These are phyloP conservation scores for Conidiobolus incongruus DNA, from an alignment of 371 early-diverging fungal species.

Conservation along the genomic window DNA sequence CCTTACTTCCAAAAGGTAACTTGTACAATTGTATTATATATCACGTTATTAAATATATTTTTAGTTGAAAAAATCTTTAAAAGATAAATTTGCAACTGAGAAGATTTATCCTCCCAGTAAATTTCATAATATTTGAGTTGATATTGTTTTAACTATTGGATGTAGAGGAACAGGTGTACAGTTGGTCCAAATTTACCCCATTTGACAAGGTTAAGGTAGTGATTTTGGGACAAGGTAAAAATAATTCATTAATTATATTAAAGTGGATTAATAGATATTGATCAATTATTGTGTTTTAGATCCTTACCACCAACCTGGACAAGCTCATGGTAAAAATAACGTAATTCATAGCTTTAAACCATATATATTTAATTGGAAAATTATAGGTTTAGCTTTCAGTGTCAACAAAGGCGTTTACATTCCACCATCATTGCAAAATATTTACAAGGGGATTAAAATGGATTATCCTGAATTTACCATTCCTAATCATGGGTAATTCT, in stretches of 20 bases:
- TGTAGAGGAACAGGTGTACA: slow-evolving; percentile 39
- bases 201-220: slow-evolving; percentile 49
- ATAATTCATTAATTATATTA: too few species aligned
- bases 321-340: slow-evolving; percentile 75
- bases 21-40: neutral
- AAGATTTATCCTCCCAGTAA: slow-evolving; percentile 54
- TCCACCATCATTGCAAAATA: slow-evolving; percentile 89
- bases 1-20: slow-evolving; percentile 47
- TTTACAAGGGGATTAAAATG: slow-evolving; percentile 58
- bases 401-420: slow-evolving; percentile 46
- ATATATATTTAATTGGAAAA: neutral
- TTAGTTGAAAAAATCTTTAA: slow-evolving; percentile 50
- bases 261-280: too few species aligned
- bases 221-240: slow-evolving; percentile 67
- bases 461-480: slow-evolving; percentile 40
- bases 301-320: slow-evolving; percentile 84
- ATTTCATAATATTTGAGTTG: neutral
- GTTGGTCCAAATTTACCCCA: slow-evolving; percentile 50
- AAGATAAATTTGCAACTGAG: slow-evolving; percentile 17
- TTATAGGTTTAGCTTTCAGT: slow-evolving; percentile 44
- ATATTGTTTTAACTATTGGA: neutral
- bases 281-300: slow-evolving; percentile 24
- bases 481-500: slow-evolving; percentile 29
- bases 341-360: neutral
- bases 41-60: neutral